Evolutionary conservation across 805 yeast species (phyloP).

Genomic region (Dipodascus geniculatus): DNA sequence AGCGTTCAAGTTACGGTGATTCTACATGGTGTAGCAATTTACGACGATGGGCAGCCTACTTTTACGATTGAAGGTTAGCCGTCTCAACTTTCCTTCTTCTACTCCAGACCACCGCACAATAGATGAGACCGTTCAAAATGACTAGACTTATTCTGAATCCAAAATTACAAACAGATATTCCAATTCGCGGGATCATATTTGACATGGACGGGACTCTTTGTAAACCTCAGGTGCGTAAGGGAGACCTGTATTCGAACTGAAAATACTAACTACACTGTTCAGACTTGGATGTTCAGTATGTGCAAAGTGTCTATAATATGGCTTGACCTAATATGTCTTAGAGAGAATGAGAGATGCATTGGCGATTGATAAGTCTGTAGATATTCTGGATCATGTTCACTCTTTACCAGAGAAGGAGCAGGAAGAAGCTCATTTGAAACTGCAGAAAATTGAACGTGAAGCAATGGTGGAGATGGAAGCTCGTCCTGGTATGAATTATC

Average conservation of each 20-base stretch:
- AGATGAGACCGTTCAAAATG: neutral
- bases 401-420: conserved; percentile 31
- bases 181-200: conserved; percentile 45
- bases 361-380: conserved; percentile 35
- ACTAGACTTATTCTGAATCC: neutral
- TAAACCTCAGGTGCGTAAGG: conserved; percentile 38
- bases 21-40: too few relatives aligned
- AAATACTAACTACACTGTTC: neutral
- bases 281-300: conserved; percentile 38
- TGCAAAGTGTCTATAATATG: neutral
- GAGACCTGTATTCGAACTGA: conserved; percentile 3
- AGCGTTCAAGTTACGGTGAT: too few relatives aligned
- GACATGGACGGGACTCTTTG: conserved; percentile 78
- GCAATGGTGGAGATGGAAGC: conserved; percentile 50
- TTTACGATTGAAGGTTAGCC: too few relatives aligned
- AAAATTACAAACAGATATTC: conserved; percentile 15
- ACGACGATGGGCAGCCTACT: too few relatives aligned
- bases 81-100: too few relatives aligned
- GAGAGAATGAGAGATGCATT: conserved; percentile 50
- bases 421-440: conserved; percentile 33
- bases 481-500: conserved; percentile 21
- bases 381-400: conserved; percentile 42
- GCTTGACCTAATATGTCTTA: conserved; percentile 10
- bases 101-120: neutral
- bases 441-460: conserved; percentile 42